Conservation (phyloP, 192 early-diverging fungal species). For the Phycomyces nitens region DNA sequence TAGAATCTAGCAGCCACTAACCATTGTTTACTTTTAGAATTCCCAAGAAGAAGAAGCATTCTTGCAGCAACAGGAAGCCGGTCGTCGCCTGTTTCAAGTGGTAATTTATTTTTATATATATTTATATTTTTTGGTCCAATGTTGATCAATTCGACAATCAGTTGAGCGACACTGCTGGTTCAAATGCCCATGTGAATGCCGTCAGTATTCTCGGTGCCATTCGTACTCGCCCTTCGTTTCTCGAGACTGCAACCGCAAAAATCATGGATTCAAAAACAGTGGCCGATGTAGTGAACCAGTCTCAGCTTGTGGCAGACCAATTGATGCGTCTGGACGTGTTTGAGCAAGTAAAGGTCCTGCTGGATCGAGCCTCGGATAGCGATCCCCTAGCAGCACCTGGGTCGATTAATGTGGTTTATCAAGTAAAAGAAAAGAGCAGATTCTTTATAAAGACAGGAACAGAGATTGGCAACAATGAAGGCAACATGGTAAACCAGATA, state of each 20-base stretch:
- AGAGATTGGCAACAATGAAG: conserved; percentile 86
- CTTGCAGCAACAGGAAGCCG: conserved; percentile 6
- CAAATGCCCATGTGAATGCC: conserved; percentile 28
- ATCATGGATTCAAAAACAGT: conserved; percentile 48
- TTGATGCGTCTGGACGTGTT: conserved; percentile 69
- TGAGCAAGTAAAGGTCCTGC: conserved; percentile 55
- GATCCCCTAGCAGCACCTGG: conserved; percentile 41
- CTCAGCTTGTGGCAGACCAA: conserved; percentile 51
- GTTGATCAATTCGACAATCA: too few relatives aligned
- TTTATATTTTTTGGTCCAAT: neutral
- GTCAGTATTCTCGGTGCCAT: conserved; percentile 22
- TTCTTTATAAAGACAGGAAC: conserved; percentile 83
- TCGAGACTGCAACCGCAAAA: conserved; percentile 38
- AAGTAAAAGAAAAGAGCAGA: conserved; percentile 67
- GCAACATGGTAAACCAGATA: conserved; percentile 68
- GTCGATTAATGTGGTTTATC: conserved; percentile 68
- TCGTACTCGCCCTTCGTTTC: conserved; percentile 44
- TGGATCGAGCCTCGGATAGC: conserved; percentile 56
- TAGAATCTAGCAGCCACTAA: too few relatives aligned
- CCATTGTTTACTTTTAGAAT: too few relatives aligned
- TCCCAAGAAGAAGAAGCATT: too few relatives aligned
- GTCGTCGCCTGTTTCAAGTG: conserved; percentile 15
- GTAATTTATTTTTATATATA: conserved; percentile 1
- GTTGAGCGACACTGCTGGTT: conserved; percentile 18
- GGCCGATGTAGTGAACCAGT: conserved; percentile 58